These are phyloP conservation scores for Ophiocordyceps camponoti-floridani DNA, from an alignment of 2,329 filamentous ascomycete genomes.

Conservation along the genomic window DNA sequence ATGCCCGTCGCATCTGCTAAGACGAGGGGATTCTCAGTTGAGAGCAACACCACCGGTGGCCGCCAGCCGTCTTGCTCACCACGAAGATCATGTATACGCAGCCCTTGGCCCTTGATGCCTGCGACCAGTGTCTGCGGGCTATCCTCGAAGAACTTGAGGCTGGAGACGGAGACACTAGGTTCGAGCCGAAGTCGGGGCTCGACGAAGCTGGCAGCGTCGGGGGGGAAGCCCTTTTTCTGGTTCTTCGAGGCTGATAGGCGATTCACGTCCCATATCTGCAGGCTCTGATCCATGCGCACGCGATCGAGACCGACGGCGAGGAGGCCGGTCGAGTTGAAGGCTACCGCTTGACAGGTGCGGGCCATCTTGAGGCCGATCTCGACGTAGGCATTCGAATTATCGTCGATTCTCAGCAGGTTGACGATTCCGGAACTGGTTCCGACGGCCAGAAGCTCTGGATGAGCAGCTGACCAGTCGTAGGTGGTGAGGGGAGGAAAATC, in stretches of 20 bases:
- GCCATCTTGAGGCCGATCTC: constrained; percentile 58
- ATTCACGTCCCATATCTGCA: constrained; percentile 69
- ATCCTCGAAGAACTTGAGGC: constrained; percentile 65
- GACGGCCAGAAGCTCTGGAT: constrained; percentile 52
- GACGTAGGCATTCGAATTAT: constrained; percentile 44
- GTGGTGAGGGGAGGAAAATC: constrained; percentile 46
- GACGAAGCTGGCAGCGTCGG: constrained; percentile 28
- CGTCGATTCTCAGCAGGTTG: constrained; percentile 54
- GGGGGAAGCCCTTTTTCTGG: constrained; percentile 29
- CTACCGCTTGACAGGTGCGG: constrained; percentile 63
- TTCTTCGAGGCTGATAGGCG: constrained; percentile 33
- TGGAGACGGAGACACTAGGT: constrained; percentile 58
- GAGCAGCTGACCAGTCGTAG: constrained; percentile 47
- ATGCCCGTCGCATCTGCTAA: constrained; percentile 29
- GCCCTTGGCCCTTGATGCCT: constrained; percentile 56
- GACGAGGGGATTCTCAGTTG: background rate
- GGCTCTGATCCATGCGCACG: constrained; percentile 63
- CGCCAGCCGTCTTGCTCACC: constrained; percentile 24
- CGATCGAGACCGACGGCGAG: constrained; percentile 66
- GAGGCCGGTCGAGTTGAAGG: constrained; percentile 55
- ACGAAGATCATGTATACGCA: constrained; percentile 63
- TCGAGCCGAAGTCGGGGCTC: constrained; percentile 42
- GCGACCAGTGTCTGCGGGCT: constrained; percentile 59
- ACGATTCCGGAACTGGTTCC: constrained; percentile 62
- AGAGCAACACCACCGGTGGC: background rate